Conservation (phyloP, 257 asterid genomes). For the Solanum medicagineum region DNA sequence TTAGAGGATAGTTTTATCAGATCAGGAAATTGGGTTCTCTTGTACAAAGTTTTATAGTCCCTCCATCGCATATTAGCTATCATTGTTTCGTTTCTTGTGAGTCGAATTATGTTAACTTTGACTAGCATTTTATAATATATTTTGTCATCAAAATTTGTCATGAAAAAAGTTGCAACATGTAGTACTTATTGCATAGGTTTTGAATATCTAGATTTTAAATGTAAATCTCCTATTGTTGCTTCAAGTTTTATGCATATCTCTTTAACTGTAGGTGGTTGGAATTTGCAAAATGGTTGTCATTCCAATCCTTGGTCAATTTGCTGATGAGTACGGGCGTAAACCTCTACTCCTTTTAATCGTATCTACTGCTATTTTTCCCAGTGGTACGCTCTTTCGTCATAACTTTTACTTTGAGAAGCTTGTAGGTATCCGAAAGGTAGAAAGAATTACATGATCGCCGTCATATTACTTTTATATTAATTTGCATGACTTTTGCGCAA, state of each 20-base stretch:
- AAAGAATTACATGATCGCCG: neutral
- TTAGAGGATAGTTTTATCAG: neutral
- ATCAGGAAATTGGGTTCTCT: neutral
- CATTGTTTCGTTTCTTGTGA: too few relatives aligned
- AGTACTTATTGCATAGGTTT: too few relatives aligned
- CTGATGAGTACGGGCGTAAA: slow-evolving; percentile 89
- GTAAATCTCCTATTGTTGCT: neutral
- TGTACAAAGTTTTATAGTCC: neutral
- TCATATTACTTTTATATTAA: neutral
- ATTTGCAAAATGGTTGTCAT: slow-evolving; percentile 76
- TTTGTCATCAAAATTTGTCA: too few relatives aligned
- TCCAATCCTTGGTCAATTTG: slow-evolving; percentile 79
- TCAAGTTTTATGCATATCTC: slow-evolving; percentile 14
- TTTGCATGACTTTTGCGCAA: neutral
- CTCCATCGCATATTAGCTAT: too few relatives aligned
- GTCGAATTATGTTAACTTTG: too few relatives aligned
- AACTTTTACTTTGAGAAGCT: slow-evolving; percentile 21
- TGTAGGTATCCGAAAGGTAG: neutral
- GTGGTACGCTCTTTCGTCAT: slow-evolving; percentile 29
- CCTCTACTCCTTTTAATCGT: slow-evolving; percentile 73
- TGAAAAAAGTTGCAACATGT: too few relatives aligned
- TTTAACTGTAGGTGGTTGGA: slow-evolving; percentile 52
- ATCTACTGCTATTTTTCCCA: slow-evolving; percentile 69
- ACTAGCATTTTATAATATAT: too few relatives aligned
- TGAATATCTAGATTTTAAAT: too few relatives aligned